Base-by-base conservation (phyloP, 2,329 filamentous ascomycete genomes). In the Fusarium guadeloupense region DNA sequence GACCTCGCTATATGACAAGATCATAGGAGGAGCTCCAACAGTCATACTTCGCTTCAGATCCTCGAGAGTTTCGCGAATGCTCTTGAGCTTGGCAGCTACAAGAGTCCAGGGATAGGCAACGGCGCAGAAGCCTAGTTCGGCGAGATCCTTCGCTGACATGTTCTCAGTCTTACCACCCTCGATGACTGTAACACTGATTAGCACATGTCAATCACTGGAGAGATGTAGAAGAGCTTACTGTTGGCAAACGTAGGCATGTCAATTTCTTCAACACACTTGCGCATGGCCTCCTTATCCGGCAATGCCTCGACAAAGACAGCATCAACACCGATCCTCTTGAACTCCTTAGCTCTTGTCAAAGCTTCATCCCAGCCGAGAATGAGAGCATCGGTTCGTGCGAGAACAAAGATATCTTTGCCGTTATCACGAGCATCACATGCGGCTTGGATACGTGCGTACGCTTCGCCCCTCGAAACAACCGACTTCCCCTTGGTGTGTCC, bases 361-460 rank as follows among this genome's bases (percentile, higher is more conserved):
- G 78, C 78, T 59, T 82, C 80, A 3, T 81, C 78, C 72, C 74
- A 81, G 4, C 77, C 74, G 10, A 69, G 69, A 41, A 77, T 77
- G 5, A 77, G 62, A 2, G 74, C 64, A 39, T 82, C 80, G 0
- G 79, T 81, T 5, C 79, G 72, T 0, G 78, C 79, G 1, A 81
- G 69, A 28, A 82, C 71, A 17, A 77, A 79, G 19, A 82, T 80
- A 39, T 81, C 79, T 0, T 67, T 60, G 1, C 78, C 78, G 46
- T 79, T 71, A 44, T 81, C 72, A 7, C 79, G 70, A 5, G 80
- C 78, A 47, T 81, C 79, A 9, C 71, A 72, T 2, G 80, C 80
- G 2, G 79, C 80, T 54, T 78, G 76, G 14, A 79, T 74, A 1
- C 80, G 73, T 4, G 78, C 78, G 43, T 73, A 81, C 3, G 79